These are phyloP conservation scores for Trypanosoma grayi DNA, from an alignment of 208 protist species.

Conservation along the genomic window DNA sequence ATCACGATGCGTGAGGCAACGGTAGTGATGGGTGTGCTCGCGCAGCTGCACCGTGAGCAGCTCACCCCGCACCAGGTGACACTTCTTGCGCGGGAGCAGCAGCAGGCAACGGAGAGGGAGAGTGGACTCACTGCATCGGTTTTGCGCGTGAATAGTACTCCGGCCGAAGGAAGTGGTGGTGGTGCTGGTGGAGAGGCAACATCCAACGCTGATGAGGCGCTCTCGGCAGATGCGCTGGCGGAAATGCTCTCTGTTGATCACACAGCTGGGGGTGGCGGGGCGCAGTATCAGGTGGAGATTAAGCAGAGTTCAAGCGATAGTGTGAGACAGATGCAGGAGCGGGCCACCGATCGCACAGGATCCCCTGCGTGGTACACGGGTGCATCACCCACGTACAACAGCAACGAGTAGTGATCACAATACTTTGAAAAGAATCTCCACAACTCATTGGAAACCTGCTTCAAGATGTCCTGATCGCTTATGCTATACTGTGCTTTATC, in stretches of 20 bases:
- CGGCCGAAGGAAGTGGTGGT: neutral
- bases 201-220: constrained; percentile 8
- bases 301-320: constrained; percentile 46
- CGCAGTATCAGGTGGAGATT: constrained; percentile 46
- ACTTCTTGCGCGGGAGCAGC: constrained; percentile 57
- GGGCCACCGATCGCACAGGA: constrained; percentile 56
- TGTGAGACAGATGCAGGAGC: constrained; percentile 48
- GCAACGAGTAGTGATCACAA: neutral
- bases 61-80: constrained; percentile 84
- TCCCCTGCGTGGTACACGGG: constrained; percentile 66
- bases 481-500: constrained; percentile 3
- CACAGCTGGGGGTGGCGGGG: constrained; percentile 15
- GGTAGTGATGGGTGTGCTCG: constrained; percentile 79
- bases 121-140: constrained; percentile 45
- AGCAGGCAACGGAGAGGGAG: constrained; percentile 29
- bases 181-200: neutral
- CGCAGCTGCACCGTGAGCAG: constrained; percentile 82
- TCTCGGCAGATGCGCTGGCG: constrained; percentile 65
- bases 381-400: constrained; percentile 24
- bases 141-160: constrained; percentile 14
- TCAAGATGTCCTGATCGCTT: too few relatives aligned
- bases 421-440: too few relatives aligned
- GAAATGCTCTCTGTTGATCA: constrained; percentile 50
- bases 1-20: constrained; percentile 90
- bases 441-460: too few relatives aligned